Evolutionary conservation across 2,329 filamentous ascomycete species (phyloP).

Genomic region (Didymella lethalis): DNA sequence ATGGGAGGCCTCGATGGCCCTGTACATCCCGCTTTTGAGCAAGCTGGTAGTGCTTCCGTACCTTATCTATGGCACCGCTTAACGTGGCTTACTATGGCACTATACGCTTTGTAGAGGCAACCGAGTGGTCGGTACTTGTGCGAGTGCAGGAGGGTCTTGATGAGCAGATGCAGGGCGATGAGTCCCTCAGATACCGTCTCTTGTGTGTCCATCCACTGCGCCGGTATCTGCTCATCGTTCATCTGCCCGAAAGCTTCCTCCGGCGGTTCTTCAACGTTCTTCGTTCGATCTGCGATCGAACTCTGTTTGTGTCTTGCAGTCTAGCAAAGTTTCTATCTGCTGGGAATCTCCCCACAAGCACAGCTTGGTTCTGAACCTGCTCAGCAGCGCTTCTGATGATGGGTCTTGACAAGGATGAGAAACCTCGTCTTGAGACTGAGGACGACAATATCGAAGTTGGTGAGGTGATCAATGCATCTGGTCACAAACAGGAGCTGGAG

Average conservation of each 20-base stretch:
- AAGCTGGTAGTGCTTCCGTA: constrained; percentile 7
- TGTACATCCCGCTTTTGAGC: constrained; percentile 7
- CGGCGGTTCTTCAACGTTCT: not conserved
- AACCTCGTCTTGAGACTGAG: constrained; percentile 25
- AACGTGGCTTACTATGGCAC: constrained; percentile 15
- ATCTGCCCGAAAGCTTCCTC: constrained; percentile 8
- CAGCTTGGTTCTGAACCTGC: not conserved
- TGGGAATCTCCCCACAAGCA: not conserved
- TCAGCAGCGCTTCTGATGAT: constrained; percentile 1
- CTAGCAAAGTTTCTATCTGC: not conserved
- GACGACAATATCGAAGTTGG: constrained; percentile 36
- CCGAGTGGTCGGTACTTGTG: constrained; percentile 13
- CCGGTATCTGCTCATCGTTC: constrained; percentile 6
- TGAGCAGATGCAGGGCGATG: constrained; percentile 15
- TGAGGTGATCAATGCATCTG: constrained; percentile 59
- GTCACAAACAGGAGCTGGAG: constrained; percentile 61
- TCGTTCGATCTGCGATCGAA: constrained; percentile 19
- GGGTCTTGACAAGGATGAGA: constrained; percentile 21
- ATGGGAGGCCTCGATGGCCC: constrained; percentile 1
- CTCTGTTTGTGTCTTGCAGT: constrained; percentile 5
- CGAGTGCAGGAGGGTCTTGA: constrained; percentile 14
- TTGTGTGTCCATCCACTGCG: constrained; percentile 1
- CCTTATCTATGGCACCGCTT: constrained; percentile 27
- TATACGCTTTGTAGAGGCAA: not conserved
- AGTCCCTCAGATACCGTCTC: not conserved